Conservation (phyloP, 805 yeast species). For the Wickerhamiella occidentalis region DNA sequence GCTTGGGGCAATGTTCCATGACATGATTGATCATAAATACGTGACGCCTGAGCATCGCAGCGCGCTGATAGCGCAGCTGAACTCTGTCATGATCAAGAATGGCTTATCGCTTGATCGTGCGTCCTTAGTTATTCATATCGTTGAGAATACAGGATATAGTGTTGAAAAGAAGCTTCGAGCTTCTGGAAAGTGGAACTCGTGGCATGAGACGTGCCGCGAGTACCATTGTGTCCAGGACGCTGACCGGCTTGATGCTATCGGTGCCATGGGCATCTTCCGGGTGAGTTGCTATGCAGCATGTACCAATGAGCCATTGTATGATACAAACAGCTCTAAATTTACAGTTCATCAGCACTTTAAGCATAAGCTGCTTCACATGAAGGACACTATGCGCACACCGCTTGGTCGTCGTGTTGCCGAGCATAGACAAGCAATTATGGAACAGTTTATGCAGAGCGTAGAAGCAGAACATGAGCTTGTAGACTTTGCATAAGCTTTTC, state of each 20-base stretch:
- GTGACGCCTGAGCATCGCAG: slow-evolving; percentile 12
- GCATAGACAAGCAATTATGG: slow-evolving; percentile 22
- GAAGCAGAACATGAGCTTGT: slow-evolving; percentile 14
- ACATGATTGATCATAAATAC: slow-evolving; percentile 27
- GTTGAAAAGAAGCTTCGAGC: slow-evolving; percentile 22
- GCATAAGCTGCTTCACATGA: slow-evolving; percentile 26
- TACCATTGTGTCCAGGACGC: slow-evolving; percentile 31
- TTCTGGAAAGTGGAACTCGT: slow-evolving; percentile 22
- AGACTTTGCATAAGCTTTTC: slow-evolving; percentile 10
- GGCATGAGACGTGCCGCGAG: slow-evolving; percentile 26
- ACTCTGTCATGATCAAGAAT: slow-evolving; percentile 12
- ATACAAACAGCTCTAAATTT: slow-evolving; percentile 13
- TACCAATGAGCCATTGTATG: slow-evolving; percentile 22
- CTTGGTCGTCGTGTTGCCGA: slow-evolving; percentile 18
- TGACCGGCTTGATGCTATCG: slow-evolving; percentile 33
- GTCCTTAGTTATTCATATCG: slow-evolving; percentile 19
- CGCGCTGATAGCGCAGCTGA: slow-evolving; percentile 13
- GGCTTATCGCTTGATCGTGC: slow-evolving; percentile 16
- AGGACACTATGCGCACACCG: slow-evolving; percentile 24
- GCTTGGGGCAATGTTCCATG: slow-evolving; percentile 28
- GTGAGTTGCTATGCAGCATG: slow-evolving; percentile 27
- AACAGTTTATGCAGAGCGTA: slow-evolving; percentile 15
- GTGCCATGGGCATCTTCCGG: slow-evolving; percentile 29
- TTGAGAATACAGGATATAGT: slow-evolving; percentile 23
- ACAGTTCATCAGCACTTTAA: slow-evolving; percentile 25